Evolutionary conservation across 495 filamentous ascomycete species (phyloP), one percentile per base, ranked within the genome.

Genomic region (Trichodelitschia bisporula): DNA sequence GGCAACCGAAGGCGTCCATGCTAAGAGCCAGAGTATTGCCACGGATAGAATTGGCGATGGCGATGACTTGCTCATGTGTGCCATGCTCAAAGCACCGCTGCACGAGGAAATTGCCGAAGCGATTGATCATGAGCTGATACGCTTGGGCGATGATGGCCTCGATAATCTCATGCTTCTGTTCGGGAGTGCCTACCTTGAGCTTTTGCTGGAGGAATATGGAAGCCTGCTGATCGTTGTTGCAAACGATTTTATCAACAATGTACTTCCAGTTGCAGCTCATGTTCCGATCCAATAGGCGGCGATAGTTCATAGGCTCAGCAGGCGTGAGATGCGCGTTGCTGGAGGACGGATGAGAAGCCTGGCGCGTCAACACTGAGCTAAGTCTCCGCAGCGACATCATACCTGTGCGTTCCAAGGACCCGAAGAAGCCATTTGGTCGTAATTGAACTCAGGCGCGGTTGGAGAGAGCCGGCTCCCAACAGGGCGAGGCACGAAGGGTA

Each of bases 191-290:
- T 33, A 93, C 77, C 55, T 97, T 97, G 35, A 97, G 76, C 57
- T 97, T 97, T 51, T 97, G 89, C 49, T 97, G 86, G 16, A 97
- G 55, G 51, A 97, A 95, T 39, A 97, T 95, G 1, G 89, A 95
- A 11, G 86, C 89, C 51, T 97, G 86, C 46, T 97, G 86, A 43
- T 97, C 86, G 46, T 95, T 95, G 54, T 78, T 91, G 69, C 80
- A 90, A 31, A 95, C 80, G 46, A 97, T 97, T 58, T 95, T 97
- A 53, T 95, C 89, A 21, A 97, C 84, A 39, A 97, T 95, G 44
- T 92, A 92, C 53, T 83, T 92, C 86, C 89, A 97, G 53, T 95
- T 86, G 58, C 83, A 93, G 34, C 73, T 90, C 42, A 92, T 77
- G 41, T 80, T 92, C 40, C 86, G 84, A 46, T 97, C 86, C 20